Evolutionary conservation across 805 yeast species (phyloP).

Genomic region (Lipomyces oligophaga): DNA sequence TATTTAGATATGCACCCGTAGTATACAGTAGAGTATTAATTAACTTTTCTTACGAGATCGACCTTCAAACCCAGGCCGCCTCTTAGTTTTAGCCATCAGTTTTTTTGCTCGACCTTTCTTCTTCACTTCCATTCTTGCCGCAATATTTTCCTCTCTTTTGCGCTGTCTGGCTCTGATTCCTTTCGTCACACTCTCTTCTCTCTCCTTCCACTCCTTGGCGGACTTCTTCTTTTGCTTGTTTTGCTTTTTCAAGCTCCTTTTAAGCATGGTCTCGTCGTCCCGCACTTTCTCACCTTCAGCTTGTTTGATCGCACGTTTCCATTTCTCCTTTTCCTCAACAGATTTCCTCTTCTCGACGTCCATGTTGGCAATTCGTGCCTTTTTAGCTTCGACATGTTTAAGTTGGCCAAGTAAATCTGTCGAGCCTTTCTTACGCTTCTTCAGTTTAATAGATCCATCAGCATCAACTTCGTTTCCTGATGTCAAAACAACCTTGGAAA

Average conservation of each 20-base stretch:
- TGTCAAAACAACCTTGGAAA: conserved; percentile 74
- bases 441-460: conserved; percentile 49
- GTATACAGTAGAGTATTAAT: too few relatives aligned
- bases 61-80: conserved; percentile 93
- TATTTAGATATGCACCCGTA: too few relatives aligned
- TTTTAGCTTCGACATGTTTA: conserved; percentile 67
- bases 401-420: conserved; percentile 83
- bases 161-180: conserved; percentile 70
- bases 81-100: conserved; percentile 40
- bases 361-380: conserved; percentile 55
- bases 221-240: conserved; percentile 80
- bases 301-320: conserved; percentile 80
- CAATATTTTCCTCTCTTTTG: conserved; percentile 88
- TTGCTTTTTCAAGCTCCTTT: conserved; percentile 79
- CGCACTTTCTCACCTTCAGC: conserved; percentile 85
- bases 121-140: conserved; percentile 78
- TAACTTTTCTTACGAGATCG: conserved; percentile 34
- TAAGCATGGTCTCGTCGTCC: conserved; percentile 84
- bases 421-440: conserved; percentile 73
- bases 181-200: conserved; percentile 74
- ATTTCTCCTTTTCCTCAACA: conserved; percentile 66
- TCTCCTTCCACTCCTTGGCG: conserved; percentile 87
- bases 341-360: conserved; percentile 58
- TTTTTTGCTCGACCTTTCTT: conserved; percentile 72
- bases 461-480: conserved; percentile 80